Evolutionary conservation across 2,329 filamentous ascomycete species (phyloP).

Genomic region (Apiospora pterosperma): DNA sequence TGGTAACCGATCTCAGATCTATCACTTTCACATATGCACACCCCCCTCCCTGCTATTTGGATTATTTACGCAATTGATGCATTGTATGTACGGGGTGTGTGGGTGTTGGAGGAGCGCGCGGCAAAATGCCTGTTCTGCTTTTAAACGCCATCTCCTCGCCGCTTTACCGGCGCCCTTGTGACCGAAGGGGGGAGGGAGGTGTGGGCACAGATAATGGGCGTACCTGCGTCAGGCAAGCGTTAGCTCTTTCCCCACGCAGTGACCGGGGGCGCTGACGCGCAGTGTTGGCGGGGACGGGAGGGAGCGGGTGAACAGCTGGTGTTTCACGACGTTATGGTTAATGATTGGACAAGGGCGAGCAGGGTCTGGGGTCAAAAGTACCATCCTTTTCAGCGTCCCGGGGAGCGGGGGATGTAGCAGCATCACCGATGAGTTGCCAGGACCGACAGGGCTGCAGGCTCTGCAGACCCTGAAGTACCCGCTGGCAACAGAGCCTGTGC

Average conservation of each 20-base stretch:
- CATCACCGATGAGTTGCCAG: conserved; percentile 20
- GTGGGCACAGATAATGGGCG: conserved; percentile 20
- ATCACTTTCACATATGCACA: conserved; percentile 25
- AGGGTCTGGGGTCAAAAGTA: conserved; percentile 37
- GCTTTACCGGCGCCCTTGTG: conserved; percentile 28
- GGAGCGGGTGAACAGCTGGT: conserved; percentile 21
- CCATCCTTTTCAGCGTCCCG: conserved; percentile 31
- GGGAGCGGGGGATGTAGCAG: conserved; percentile 20
- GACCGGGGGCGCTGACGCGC: conserved; percentile 18
- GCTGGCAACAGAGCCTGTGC: background rate
- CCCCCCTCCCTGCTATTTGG: conserved; percentile 23
- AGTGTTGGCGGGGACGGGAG: conserved; percentile 9
- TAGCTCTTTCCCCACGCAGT: conserved; percentile 20
- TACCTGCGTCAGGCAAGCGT: conserved; percentile 25
- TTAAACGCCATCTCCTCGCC: conserved; percentile 37
- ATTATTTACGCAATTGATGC: conserved; percentile 18
- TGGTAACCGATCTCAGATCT: conserved; percentile 19
- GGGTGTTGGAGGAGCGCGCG: conserved; percentile 23
- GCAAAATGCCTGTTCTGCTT: conserved; percentile 14
- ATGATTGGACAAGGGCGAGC: conserved; percentile 48
- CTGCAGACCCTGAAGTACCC: background rate
- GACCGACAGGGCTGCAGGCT: conserved; percentile 11
- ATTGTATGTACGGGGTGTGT: conserved; percentile 15
- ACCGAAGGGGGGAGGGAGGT: conserved; percentile 5
- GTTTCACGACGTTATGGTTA: conserved; percentile 47